A percentile compares a stretch with the other conserved stretches of the same genome.
Evolutionary conservation across 129 eudicot genomes (phyloP).

Genomic region (Scalesia atractyloides): DNA sequence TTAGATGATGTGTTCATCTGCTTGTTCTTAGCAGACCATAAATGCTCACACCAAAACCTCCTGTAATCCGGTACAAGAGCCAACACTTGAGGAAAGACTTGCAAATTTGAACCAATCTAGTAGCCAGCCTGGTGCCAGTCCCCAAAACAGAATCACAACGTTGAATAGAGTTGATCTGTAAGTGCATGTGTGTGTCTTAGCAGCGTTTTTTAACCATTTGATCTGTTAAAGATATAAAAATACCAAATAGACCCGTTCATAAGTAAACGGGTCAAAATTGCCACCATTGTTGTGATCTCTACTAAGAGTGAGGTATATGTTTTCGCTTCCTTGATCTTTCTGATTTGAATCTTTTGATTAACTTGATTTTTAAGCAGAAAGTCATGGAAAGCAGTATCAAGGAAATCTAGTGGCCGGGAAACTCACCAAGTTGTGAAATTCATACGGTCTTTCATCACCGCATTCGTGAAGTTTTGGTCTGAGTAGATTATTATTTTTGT

Average conservation of each 20-base stretch:
- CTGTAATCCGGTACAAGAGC: slow-evolving; percentile 19
- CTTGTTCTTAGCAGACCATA: slow-evolving; percentile 24
- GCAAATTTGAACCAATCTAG: slow-evolving; percentile 24
- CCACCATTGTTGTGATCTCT: not conserved
- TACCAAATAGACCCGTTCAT: not conserved
- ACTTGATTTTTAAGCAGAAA: slow-evolving; percentile 44
- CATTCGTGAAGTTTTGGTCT: slow-evolving; percentile 73
- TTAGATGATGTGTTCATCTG: not conserved
- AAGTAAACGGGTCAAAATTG: not conserved
- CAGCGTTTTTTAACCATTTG: not conserved
- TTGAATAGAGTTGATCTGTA: slow-evolving; percentile 75
- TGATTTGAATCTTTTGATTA: not conserved
- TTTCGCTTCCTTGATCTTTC: not conserved
- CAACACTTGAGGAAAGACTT: slow-evolving; percentile 30
- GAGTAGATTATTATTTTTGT: slow-evolving; percentile 24
- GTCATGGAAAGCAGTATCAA: slow-evolving; percentile 68
- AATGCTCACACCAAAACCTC: slow-evolving; percentile 20
- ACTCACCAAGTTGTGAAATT: slow-evolving; percentile 50
- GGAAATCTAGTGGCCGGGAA: slow-evolving; percentile 46
- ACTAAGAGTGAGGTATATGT: not conserved
- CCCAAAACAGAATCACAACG: slow-evolving; percentile 40
- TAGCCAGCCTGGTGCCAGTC: slow-evolving; percentile 25
- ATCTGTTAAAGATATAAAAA: not conserved
- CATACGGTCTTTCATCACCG: slow-evolving; percentile 53
- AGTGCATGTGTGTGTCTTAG: slow-evolving; percentile 34